A percentile compares a stretch with the other conserved stretches of the same genome.
These are phyloP conservation scores for Ophiocordyceps camponoti-leonardi DNA, from an alignment of 2,329 filamentous ascomycete genomes.

Conservation along the genomic window DNA sequence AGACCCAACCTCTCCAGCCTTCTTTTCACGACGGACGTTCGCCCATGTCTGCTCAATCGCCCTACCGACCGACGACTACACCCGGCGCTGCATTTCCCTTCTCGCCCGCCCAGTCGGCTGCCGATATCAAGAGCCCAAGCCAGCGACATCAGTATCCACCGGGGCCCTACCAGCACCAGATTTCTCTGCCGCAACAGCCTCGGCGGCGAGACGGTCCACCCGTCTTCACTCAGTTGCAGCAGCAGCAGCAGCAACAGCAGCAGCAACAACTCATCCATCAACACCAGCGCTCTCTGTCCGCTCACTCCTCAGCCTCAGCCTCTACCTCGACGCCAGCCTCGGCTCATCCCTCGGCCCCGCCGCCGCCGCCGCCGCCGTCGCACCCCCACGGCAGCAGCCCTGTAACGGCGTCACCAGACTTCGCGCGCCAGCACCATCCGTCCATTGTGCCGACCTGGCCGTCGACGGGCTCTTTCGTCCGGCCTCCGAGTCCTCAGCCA, in stretches of 20 bases:
- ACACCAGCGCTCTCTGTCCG: conserved; percentile 37
- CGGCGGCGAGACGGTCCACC: conserved; percentile 25
- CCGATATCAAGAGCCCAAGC: conserved; percentile 29
- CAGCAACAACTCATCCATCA: conserved; percentile 25
- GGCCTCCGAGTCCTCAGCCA: conserved; percentile 42
- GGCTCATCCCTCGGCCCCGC: conserved; percentile 32
- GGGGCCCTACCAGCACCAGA: conserved; percentile 13
- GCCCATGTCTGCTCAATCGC: conserved; percentile 24
- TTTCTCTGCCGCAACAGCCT: conserved; percentile 5
- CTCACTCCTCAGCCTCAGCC: conserved; percentile 25
- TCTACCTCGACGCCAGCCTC: conserved; percentile 34
- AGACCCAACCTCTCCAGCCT: conserved; percentile 17
- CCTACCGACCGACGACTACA: conserved; percentile 32
- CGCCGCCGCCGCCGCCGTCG: conserved; percentile 21
- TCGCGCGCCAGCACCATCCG: conserved; percentile 33
- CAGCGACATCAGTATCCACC: conserved; percentile 35
- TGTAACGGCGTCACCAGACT: conserved; percentile 18
- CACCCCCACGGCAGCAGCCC: conserved; percentile 28
- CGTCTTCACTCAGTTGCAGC: conserved; percentile 20
- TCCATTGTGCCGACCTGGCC: conserved; percentile 29
- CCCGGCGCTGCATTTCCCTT: conserved; percentile 34
- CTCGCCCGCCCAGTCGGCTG: conserved; percentile 22
- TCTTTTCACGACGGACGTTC: conserved; percentile 30
- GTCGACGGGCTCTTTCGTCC: conserved; percentile 19
- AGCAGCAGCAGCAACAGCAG: conserved; percentile 16